A percentile compares a stretch with the other conserved stretches of the same genome.
phyloP scores from a whole-genome alignment of 169 alveolate genomes.

The Eimeria sp. region DNA sequence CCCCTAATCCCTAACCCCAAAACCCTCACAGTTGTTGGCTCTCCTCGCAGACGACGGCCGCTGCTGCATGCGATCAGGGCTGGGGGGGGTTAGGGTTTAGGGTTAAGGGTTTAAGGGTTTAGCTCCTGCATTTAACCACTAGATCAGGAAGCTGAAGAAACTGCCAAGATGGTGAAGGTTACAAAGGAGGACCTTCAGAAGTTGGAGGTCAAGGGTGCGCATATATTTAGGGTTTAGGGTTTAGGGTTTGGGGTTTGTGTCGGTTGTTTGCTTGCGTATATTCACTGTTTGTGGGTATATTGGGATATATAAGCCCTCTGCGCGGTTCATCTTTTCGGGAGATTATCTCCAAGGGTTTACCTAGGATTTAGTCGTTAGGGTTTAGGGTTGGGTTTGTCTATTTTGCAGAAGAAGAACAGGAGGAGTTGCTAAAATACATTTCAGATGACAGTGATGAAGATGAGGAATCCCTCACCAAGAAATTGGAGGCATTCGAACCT shows the following conservation, averaged over 20 bases:
- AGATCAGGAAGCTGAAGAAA: not conserved
- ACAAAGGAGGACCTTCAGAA: constrained; percentile 75
- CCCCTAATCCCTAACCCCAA: not conserved
- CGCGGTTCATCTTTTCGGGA: too few relatives aligned
- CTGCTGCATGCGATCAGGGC: constrained; percentile 49
- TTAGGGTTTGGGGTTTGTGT: constrained; percentile 35
- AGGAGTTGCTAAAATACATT: constrained; percentile 73
- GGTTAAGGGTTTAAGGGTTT: constrained; percentile 48
- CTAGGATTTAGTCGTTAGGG: not conserved
- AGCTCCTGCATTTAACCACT: not conserved
- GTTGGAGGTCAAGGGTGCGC: constrained; percentile 56
- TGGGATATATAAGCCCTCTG: too few relatives aligned
- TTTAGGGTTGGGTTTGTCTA: not conserved
- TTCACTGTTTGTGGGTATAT: too few relatives aligned
- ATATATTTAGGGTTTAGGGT: not conserved
- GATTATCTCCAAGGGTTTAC: too few relatives aligned
- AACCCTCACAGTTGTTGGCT: constrained; percentile 12
- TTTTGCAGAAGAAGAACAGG: constrained; percentile 81
- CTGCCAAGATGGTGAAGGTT: constrained; percentile 70
- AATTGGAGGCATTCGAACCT: constrained; percentile 72
- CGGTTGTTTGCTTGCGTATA: not conserved
- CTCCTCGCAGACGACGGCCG: not conserved
- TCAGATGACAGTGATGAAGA: constrained; percentile 86
- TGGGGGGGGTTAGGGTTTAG: constrained; percentile 19
- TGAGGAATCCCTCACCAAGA: constrained; percentile 59